These are phyloP conservation scores for Rhododendron henanense DNA, from an alignment of 148 eudicot genomes.

Conservation along the genomic window DNA sequence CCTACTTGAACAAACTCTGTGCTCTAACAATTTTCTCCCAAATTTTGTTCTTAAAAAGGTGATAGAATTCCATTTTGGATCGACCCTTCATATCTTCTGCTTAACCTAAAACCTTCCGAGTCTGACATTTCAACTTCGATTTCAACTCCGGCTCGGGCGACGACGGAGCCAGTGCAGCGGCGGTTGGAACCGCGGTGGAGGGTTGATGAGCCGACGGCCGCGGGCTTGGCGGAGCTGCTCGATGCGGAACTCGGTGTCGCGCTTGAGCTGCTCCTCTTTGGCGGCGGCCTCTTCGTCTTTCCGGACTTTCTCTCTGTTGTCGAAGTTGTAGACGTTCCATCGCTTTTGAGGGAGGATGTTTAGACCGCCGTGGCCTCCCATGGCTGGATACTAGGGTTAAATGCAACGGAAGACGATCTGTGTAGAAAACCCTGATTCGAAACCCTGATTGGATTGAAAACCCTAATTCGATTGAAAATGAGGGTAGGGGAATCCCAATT, in stretches of 20 bases:
- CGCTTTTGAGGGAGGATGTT: constrained; percentile 91
- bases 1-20: neutral
- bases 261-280: constrained; percentile 74
- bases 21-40: neutral
- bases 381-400: constrained; percentile 15
- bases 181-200: neutral
- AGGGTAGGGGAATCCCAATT: neutral
- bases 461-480: constrained; percentile 11
- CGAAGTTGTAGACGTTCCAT: constrained; percentile 97
- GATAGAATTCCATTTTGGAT: neutral
- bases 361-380: constrained; percentile 98
- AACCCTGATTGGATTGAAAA: neutral
- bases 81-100: neutral
- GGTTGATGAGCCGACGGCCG: constrained; percentile 30
- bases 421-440: neutral
- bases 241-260: constrained; percentile 66
- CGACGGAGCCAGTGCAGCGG: constrained; percentile 10
- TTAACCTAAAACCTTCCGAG: neutral
- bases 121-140: constrained; percentile 28
- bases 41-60: neutral
- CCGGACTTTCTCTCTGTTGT: constrained; percentile 82
- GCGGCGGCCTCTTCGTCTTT: constrained; percentile 85
- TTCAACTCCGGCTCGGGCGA: constrained; percentile 20
- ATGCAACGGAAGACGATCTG: neutral
- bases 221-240: constrained; percentile 74